Base-by-base conservation (phyloP, 805 yeast species). In the Teunomyces gatunensis region DNA sequence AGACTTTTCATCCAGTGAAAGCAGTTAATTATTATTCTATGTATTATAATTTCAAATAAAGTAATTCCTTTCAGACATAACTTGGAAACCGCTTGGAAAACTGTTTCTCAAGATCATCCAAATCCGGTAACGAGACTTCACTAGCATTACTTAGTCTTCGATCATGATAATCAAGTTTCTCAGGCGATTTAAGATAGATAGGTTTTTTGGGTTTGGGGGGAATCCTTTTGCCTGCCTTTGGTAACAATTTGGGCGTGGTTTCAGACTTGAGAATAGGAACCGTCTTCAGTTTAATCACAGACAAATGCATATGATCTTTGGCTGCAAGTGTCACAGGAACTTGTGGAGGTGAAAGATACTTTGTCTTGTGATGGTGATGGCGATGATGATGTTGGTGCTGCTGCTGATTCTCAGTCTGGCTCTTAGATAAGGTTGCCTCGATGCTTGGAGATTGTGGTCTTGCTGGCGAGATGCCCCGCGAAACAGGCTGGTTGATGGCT, bases 181-280 rank as follows among this genome's bases (percentile, higher is more conserved):
- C 63, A 4, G 65, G 66, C 7, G 77, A 63, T 53, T 74, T 74
- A 47, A 84, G 65, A 54, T 79, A 76, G 3, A 60, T 58, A 3
- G 92, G 91, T 55, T 85, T 85, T 55, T 69, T 70, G 1, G 90
- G 90, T 54, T 81, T 83, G 25, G 84, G 83, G 3, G 87, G 86
- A 1, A 84, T 80, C 45, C 59, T 62, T 50, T 69, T 68, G 25
- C 42, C 44, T 11, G 39, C 33, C 13, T 45, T 45, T n/a, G 43
- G 47, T 25, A 36, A 15, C 18, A 30, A 12, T 13, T 32, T 39
- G 15, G 37, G 17, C 6, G 28, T 40, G 12, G 45, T 2, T 30
- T 34, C 29, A 20, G 40, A 32, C 7, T 21, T 30, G 40, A 25
- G 36, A 12, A 11, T 3, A 9, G 27, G 36, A 18, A 42, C 44